Evolutionary conservation across 2,329 filamentous ascomycete species (phyloP).

Genomic region (Lecanoromycetidae sp.): DNA sequence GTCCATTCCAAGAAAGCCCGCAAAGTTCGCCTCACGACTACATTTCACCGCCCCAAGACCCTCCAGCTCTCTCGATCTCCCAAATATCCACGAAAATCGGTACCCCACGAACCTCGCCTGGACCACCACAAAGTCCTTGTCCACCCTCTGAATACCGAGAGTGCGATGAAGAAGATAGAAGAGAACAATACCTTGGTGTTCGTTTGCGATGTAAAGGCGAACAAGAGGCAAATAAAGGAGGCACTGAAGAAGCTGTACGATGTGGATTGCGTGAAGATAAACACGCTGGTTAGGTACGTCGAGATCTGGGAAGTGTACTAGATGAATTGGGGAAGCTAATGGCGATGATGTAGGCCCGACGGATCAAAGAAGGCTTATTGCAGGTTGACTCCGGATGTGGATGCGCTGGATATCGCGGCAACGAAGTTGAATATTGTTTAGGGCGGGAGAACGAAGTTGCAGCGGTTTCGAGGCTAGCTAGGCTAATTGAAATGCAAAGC

Average conservation of each 20-base stretch:
- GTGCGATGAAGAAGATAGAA: constrained; percentile 99
- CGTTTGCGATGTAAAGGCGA: constrained; percentile 93
- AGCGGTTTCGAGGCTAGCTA: neutral
- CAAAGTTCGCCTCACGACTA: constrained; percentile 85
- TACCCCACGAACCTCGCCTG: constrained; percentile 78
- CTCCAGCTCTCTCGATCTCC: constrained; percentile 78
- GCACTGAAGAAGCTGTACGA: constrained; percentile 99
- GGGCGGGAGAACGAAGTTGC: neutral
- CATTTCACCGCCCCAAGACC: constrained; percentile 97
- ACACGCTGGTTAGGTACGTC: constrained; percentile 88
- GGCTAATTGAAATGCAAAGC: constrained; percentile 1
- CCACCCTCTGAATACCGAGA: constrained; percentile 98
- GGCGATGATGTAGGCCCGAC: constrained; percentile 55
- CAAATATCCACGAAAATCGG: constrained; percentile 94
- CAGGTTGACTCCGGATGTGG: constrained; percentile 88
- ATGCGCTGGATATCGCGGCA: constrained; percentile 97
- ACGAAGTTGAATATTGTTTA: constrained; percentile 52
- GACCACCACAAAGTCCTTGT: constrained; percentile 97
- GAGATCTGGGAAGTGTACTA: constrained; percentile 1
- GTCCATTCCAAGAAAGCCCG: constrained; percentile 71
- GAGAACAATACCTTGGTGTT: constrained; percentile 99
- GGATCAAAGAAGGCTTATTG: constrained; percentile 98
- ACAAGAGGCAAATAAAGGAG: constrained; percentile 99
- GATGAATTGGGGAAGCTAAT: constrained; percentile 15
- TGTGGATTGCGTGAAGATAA: constrained; percentile 96